A percentile compares a stretch with the other conserved stretches of the same genome.
These are phyloP conservation scores for Metschnikowia cubensis DNA, from an alignment of 805 yeast species.

Conservation along the genomic window DNA sequence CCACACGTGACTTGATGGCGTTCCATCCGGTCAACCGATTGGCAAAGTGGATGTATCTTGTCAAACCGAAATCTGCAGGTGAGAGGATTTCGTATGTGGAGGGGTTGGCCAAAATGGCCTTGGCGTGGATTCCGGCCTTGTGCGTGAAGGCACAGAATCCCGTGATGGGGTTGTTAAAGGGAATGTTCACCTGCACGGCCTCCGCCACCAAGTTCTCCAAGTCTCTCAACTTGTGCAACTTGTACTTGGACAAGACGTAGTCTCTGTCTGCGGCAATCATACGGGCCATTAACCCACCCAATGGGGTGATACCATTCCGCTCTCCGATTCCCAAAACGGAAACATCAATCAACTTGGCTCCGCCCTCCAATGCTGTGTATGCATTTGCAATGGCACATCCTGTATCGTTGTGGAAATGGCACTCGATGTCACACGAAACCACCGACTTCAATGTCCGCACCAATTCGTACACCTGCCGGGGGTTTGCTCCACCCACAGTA, in stretches of 20 bases:
- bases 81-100: constrained; percentile 96
- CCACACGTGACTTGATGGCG: constrained; percentile 97
- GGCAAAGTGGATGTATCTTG: constrained; percentile 96
- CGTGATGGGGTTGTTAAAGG: constrained; percentile 97
- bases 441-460: constrained; percentile 90
- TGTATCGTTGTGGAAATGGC: constrained; percentile 98
- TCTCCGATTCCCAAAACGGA: constrained; percentile 98
- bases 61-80: constrained; percentile 92
- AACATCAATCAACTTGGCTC: constrained; percentile 91
- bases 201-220: constrained; percentile 95
- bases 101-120: constrained; percentile 97
- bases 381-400: constrained; percentile 99
- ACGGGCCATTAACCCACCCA: constrained; percentile 98
- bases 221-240: constrained; percentile 92
- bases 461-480: constrained; percentile 96
- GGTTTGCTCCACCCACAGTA: constrained; percentile 98
- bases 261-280: constrained; percentile 99
- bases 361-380: constrained; percentile 96
- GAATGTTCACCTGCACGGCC: constrained; percentile 94
- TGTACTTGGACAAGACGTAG: constrained; percentile 89
- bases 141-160: constrained; percentile 99
- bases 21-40: constrained; percentile 99
- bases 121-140: constrained; percentile 99
- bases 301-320: constrained; percentile 96
- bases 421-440: constrained; percentile 94